phyloP scores from a whole-genome alignment of 164 flowering plant species.

The Platanus orientalis region DNA sequence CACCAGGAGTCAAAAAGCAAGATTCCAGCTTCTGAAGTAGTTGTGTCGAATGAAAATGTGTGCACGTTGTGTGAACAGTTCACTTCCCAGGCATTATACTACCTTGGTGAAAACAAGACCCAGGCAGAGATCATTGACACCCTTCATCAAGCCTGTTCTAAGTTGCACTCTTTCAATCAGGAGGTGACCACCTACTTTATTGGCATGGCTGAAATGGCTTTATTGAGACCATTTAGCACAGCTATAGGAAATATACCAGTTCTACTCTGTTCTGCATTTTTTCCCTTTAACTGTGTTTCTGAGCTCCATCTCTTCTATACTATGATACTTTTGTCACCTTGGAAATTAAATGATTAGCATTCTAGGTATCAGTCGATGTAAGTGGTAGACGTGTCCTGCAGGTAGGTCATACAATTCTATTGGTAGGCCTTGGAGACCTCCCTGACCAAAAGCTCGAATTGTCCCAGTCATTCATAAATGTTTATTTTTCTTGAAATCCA shows the following conservation, averaged over 20 bases:
- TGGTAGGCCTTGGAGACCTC: too few species aligned
- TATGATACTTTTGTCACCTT: too few species aligned
- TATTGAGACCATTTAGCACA: neutral
- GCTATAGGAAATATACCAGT: neutral
- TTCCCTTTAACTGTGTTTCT: neutral
- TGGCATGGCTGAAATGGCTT: neutral
- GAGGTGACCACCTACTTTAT: slow-evolving; percentile 37
- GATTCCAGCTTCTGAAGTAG: slow-evolving; percentile 18
- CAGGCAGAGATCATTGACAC: slow-evolving; percentile 50
- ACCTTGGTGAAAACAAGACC: slow-evolving; percentile 58
- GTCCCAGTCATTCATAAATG: too few species aligned
- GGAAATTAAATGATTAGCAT: too few species aligned
- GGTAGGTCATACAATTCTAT: too few species aligned
- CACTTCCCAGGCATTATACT: slow-evolving; percentile 48
- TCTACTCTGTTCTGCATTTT: neutral
- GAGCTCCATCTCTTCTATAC: neutral
- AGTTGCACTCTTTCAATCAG: slow-evolving; percentile 38
- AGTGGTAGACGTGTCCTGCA: too few species aligned
- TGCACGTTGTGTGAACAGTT: slow-evolving; percentile 72
- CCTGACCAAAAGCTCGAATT: too few species aligned
- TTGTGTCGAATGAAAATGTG: slow-evolving; percentile 29
- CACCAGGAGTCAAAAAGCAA: slow-evolving; percentile 13
- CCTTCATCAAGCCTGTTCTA: slow-evolving; percentile 62
- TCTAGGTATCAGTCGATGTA: too few species aligned
- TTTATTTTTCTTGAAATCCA: too few species aligned